Base-by-base conservation (phyloP, 1,139 yeast species). In the Zygotorulaspora mrakii region DNA sequence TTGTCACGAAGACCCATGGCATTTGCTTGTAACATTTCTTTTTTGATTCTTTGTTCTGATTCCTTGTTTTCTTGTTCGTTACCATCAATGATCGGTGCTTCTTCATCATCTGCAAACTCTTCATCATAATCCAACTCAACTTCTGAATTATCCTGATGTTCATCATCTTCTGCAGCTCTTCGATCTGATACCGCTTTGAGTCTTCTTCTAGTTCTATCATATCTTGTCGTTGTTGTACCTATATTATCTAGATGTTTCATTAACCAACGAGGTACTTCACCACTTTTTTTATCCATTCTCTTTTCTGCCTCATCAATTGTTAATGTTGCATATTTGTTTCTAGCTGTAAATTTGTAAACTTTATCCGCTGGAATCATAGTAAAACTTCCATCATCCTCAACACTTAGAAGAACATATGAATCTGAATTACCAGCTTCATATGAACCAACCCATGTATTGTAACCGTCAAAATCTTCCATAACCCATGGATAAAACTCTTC, bases 401-500 rank as follows among this genome's bases (percentile, higher is more conserved):
- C 82, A 31, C 88, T 87, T 55, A 91, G 76, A 37, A 91, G 68
- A 4, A 87, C 96, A 60, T 86, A 89, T 13, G 87, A 74, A 52
- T 87, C 96, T 7, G 89, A 77, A 48, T 84, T 84, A 8, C 94
- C 95, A 1, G 97, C 98, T 66, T 91, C 98, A 65, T 86, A 89
- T 53, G 83, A 84, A 24, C 98, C 96, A 16, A 89, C 96, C 82
- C 86, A 91, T 0, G 95, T 94, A 61, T 91, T 89, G 47, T 78
- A 74, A 40, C 95, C 96, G 53, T 87, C 96, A 62, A 85, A 89
- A 65, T 94, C 98, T 66, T 89, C 96, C 72, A 94, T 70, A 13
- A 94, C 95, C 98, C 98, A 91, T 0, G 98, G 98, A 54, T 86
- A 89, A 59, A 82, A 87, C 65, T 91, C 98, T 64, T 91, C 98